phyloP scores from a whole-genome alignment of 192 early-diverging fungal species.

The Coemansia sp. region DNA sequence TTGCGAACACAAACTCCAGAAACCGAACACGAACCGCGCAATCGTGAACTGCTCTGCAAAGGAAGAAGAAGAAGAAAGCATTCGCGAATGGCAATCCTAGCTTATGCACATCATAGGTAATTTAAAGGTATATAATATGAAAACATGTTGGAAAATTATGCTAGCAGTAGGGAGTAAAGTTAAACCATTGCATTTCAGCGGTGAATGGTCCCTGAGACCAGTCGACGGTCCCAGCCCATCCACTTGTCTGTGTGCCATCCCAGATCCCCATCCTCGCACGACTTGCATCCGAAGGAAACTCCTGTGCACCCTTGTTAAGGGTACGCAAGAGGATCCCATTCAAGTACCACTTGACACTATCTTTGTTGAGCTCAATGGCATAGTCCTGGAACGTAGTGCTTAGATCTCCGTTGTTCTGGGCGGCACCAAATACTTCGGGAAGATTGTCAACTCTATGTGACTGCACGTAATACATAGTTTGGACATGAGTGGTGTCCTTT shows the following conservation, averaged over 20 bases:
- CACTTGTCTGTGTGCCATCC: constrained; percentile 49
- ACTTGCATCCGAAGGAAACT: constrained; percentile 33
- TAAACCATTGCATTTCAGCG: constrained; percentile 38
- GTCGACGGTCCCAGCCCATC: constrained; percentile 53
- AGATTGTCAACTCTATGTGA: constrained; percentile 36
- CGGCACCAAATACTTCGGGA: constrained; percentile 24
- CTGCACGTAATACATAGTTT: constrained; percentile 58
- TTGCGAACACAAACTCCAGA: no score
- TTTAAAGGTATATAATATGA: no score
- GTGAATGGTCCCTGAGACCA: constrained; percentile 41
- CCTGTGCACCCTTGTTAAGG: constrained; percentile 6
- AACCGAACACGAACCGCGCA: no score
- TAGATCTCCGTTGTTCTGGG: constrained; percentile 31
- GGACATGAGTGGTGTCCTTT: constrained; percentile 43
- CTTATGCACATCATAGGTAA: no score
- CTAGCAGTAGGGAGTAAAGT: constrained; percentile 33
- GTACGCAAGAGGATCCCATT: constrained; percentile 29
- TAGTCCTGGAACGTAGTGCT: constrained; percentile 58
- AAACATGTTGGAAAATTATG: background rate
- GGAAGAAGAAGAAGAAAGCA: no score
- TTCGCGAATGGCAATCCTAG: no score
- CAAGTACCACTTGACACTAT: constrained; percentile 61
- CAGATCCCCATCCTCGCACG: constrained; percentile 50
- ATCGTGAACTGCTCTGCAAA: no score
- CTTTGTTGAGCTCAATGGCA: constrained; percentile 59